These are phyloP conservation scores for Paraphoma chrysanthemicola DNA, from an alignment of 2,329 filamentous ascomycete genomes.

Conservation along the genomic window DNA sequence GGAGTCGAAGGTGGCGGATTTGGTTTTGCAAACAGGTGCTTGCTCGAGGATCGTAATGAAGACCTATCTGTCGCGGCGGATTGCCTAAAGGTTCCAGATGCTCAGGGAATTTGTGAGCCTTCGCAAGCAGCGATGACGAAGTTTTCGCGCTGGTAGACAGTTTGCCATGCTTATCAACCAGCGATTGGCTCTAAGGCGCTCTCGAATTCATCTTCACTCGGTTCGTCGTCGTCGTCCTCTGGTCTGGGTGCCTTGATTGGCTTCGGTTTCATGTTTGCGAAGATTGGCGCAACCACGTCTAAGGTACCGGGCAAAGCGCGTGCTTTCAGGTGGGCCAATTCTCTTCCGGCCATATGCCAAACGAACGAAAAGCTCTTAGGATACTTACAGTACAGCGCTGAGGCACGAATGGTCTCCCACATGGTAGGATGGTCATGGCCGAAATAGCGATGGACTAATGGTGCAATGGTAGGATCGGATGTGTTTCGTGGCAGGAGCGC, in stretches of 20 bases:
- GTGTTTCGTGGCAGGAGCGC: slow-evolving; percentile 18
- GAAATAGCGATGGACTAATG: slow-evolving; percentile 12
- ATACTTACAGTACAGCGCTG: slow-evolving; percentile 45
- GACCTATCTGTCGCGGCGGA: too few relatives aligned
- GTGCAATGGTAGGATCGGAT: slow-evolving; percentile 17
- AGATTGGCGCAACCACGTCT: slow-evolving; percentile 27
- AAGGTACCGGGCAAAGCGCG: slow-evolving; percentile 8
- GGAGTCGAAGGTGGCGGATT: not conserved
- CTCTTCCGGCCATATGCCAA: slow-evolving; percentile 49
- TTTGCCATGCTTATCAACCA: not conserved
- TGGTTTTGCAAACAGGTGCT: not conserved
- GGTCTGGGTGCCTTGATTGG: slow-evolving; percentile 23
- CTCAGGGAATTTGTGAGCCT: too few relatives aligned
- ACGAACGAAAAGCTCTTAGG: slow-evolving; percentile 37
- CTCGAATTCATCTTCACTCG: slow-evolving; percentile 26
- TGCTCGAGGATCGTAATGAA: not conserved
- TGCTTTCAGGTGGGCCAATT: slow-evolving; percentile 50
- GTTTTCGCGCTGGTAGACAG: too few relatives aligned
- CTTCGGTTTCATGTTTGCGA: slow-evolving; percentile 39
- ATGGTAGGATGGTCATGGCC: slow-evolving; percentile 10
- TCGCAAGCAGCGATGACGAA: too few relatives aligned
- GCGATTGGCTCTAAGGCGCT: slow-evolving; percentile 5
- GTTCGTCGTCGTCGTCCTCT: slow-evolving; percentile 18
- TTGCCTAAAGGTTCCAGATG: too few relatives aligned
- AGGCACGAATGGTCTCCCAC: slow-evolving; percentile 58